Conservation (phyloP, 1,284 basidiomycete genomes). For the Ganoderma sinense region DNA sequence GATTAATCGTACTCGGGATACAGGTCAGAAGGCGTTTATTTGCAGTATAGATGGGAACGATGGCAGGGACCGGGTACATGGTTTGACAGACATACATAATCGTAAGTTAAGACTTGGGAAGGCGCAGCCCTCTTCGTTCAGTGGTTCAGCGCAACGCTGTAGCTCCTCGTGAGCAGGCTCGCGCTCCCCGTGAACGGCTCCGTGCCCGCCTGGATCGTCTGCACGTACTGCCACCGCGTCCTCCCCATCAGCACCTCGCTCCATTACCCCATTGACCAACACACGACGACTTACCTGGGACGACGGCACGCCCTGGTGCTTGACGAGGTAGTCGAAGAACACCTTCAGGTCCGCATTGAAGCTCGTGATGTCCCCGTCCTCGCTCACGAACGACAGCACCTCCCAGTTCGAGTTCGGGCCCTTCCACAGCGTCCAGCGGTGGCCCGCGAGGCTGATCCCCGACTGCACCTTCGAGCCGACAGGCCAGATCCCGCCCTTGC, state of each 20-base stretch:
- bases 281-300: constrained; percentile 32
- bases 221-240: constrained; percentile 50
- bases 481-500: constrained; percentile 64
- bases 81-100: too few relatives aligned
- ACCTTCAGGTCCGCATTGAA: constrained; percentile 63
- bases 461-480: constrained; percentile 57
- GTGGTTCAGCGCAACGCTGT: constrained; percentile 33
- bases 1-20: too few relatives aligned
- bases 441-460: constrained; percentile 52
- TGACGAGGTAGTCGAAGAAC: constrained; percentile 52
- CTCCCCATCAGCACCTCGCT: constrained; percentile 34
- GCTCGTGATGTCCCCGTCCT: constrained; percentile 54
- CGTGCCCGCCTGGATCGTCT: constrained; percentile 75
- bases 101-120: too few relatives aligned
- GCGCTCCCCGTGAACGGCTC: constrained; percentile 69
- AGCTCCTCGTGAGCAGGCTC: constrained; percentile 35
- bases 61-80: too few relatives aligned
- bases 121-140: constrained; percentile 3
- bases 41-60: too few relatives aligned
- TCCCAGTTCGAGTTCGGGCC: constrained; percentile 65
- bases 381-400: constrained; percentile 62
- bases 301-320: constrained; percentile 37
- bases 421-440: constrained; percentile 64
- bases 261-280: neutral
- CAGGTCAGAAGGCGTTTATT: too few relatives aligned